These are phyloP conservation scores for Globisporangium nunn DNA, from an alignment of 352 stramenopile species.

Conservation along the genomic window DNA sequence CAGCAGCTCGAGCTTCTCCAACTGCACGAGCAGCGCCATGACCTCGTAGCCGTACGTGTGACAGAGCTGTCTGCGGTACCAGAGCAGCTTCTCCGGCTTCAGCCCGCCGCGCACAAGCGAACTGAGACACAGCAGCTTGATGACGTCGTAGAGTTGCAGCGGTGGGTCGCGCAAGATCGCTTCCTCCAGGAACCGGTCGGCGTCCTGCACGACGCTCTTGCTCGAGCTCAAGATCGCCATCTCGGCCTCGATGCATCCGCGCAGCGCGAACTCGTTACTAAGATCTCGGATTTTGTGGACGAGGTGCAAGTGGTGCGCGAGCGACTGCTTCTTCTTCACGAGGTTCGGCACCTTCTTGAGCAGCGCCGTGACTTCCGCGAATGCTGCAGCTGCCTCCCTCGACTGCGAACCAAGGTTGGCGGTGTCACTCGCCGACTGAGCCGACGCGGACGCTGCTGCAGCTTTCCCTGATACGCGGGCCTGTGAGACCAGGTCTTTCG, in stretches of 20 bases:
- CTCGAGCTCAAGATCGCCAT: constrained; percentile 73
- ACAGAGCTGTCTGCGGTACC: constrained; percentile 70
- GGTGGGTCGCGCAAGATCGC: constrained; percentile 58
- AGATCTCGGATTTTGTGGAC: constrained; percentile 52
- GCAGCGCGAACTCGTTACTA: constrained; percentile 50
- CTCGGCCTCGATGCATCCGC: constrained; percentile 67
- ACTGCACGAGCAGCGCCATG: constrained; percentile 54
- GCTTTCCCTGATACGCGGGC: constrained; percentile 15
- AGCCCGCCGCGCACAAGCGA: constrained; percentile 65
- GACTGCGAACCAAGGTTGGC: background rate
- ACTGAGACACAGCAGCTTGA: constrained; percentile 72
- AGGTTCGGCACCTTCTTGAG: constrained; percentile 62
- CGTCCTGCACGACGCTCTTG: constrained; percentile 42
- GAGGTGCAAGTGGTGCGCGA: constrained; percentile 60
- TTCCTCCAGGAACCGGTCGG: constrained; percentile 68
- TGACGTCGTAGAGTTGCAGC: constrained; percentile 59
- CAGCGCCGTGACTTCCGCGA: constrained; percentile 41
- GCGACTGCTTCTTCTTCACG: constrained; percentile 62
- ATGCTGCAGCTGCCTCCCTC: constrained; percentile 8
- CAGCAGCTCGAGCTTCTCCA: constrained; percentile 69
- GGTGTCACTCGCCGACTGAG: background rate
- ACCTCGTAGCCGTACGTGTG: constrained; percentile 78
- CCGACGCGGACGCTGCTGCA: background rate
- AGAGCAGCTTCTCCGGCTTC: constrained; percentile 44
- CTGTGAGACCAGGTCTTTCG: constrained; percentile 43